Percentiles rank a stretch among this genome's conserved stretches.
Evolutionary conservation across 352 stramenopile species (phyloP).

Genomic region (Phytophthora megakarya): DNA sequence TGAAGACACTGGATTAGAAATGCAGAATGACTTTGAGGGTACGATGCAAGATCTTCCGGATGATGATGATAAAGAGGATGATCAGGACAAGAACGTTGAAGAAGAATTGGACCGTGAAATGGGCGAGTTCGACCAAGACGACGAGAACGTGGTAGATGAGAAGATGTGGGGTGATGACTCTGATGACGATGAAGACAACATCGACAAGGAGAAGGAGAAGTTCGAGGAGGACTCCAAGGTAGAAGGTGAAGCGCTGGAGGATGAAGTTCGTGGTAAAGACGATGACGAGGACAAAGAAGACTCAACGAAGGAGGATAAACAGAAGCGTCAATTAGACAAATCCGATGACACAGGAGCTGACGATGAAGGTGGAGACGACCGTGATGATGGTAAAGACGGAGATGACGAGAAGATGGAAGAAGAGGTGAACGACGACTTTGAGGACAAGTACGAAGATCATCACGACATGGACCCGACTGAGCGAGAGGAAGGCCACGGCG

Average conservation of each 20-base stretch:
- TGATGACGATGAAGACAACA: slow-evolving; percentile 92
- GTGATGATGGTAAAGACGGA: slow-evolving; percentile 40
- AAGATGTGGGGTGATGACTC: slow-evolving; percentile 97
- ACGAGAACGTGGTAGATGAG: slow-evolving; percentile 99
- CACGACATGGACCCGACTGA: slow-evolving; percentile 64
- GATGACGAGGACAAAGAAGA: slow-evolving; percentile 87
- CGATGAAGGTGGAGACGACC: slow-evolving; percentile 39
- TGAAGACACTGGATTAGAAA: slow-evolving; percentile 98
- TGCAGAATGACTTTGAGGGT: slow-evolving; percentile 99
- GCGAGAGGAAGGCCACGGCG: slow-evolving; percentile 55
- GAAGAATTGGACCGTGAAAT: slow-evolving; percentile 99
- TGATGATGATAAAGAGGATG: slow-evolving; percentile 89
- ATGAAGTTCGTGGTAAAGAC: slow-evolving; percentile 90
- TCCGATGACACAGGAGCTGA: slow-evolving; percentile 50
- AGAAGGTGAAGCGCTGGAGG: slow-evolving; percentile 77
- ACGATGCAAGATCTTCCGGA: slow-evolving; percentile 98
- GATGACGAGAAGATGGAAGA: slow-evolving; percentile 77
- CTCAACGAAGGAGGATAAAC: slow-evolving; percentile 48
- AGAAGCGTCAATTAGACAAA: slow-evolving; percentile 57
- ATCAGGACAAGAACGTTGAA: slow-evolving; percentile 84
- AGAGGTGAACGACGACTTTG: slow-evolving; percentile 91
- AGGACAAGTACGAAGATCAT: slow-evolving; percentile 86
- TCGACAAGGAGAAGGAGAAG: slow-evolving; percentile 97
- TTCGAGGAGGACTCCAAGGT: slow-evolving; percentile 90
- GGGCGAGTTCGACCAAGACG: slow-evolving; percentile 95